Evolutionary conservation across 345 rosid genomes (phyloP), one percentile per base, ranked within the genome.

Genomic region (Nephelium lappaceum): DNA sequence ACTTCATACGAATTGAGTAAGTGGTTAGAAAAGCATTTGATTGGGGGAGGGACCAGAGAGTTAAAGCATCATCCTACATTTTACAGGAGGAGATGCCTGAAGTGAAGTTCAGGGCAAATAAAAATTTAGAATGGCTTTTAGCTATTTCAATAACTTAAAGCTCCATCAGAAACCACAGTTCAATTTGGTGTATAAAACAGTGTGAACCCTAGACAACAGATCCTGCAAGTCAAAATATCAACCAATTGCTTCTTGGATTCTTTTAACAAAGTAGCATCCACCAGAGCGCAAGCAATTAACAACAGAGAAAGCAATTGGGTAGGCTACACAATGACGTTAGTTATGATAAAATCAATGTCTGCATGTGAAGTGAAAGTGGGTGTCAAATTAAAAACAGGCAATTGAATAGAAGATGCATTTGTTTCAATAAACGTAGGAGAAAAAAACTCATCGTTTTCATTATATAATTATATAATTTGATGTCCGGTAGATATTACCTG

Each of bases 401-500:
- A 9, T 42, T 42, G 27, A 1, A 11, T 24, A 62, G 60, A 53
- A 72, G 19, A 21, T 55, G 63, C 14, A 18, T 24, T 51, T 36
- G 23, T 6, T 36, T 36, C 7, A 12, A 69, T 23, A 21, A 24
- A 12, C 71, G 36, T n/a, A n/a, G n/a, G n/a, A n/a, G n/a, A n/a
- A n/a, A n/a, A n/a, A n/a, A n/a, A n/a, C n/a, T n/a, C n/a, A n/a
- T n/a, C n/a, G 36, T 31, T 31, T 31, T 31, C 3, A 31, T 31
- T 31, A 31, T 31, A 31, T 31, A 45, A 45, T 45, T 11, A 45
- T 45, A 0, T 45, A 45, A 45, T 45, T 45, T 11, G 51, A 7
- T 1, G 12, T 31, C 36, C 36, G 36, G 36, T 3, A 31, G 36
- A 31, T 31, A 31, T 31, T 86, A 80, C 99, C 97, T 96, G 99